Percentiles rank a stretch among this genome's conserved stretches.
phyloP scores from a whole-genome alignment of 192 early-diverging fungal genomes.

The Coemansia sp. region DNA sequence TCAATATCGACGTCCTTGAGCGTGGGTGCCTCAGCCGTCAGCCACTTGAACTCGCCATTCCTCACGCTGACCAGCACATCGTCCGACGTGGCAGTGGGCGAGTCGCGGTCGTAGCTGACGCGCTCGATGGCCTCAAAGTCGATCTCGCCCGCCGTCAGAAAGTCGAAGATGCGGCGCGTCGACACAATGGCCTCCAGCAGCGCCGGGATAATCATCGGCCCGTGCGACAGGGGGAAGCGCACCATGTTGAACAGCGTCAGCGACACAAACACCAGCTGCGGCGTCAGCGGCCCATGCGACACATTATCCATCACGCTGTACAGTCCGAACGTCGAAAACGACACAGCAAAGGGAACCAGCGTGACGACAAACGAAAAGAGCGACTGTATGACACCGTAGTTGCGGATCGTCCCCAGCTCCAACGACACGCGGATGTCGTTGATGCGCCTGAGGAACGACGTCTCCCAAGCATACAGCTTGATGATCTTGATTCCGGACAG shows the following conservation, averaged over 20 bases:
- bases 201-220: conserved; percentile 32
- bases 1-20: conserved; percentile 45
- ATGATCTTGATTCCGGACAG: conserved; percentile 66
- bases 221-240: conserved; percentile 39
- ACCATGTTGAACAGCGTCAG: conserved; percentile 54
- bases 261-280: conserved; percentile 52
- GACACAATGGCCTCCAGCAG: conserved; percentile 47
- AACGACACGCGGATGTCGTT: conserved; percentile 34
- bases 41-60: conserved; percentile 59
- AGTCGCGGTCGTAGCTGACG: conserved; percentile 40
- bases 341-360: conserved; percentile 46
- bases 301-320: conserved; percentile 39
- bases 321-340: conserved; percentile 47
- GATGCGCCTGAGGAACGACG: conserved; percentile 43
- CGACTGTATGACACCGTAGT: conserved; percentile 36
- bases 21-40: conserved; percentile 31
- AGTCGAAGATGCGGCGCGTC: conserved; percentile 32
- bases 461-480: conserved; percentile 74
- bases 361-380: conserved; percentile 44
- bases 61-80: conserved; percentile 39
- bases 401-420: conserved; percentile 47
- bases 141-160: conserved; percentile 45
- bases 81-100: conserved; percentile 4
- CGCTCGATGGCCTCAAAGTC: conserved; percentile 35
- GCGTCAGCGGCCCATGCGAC: conserved; percentile 51